These are phyloP conservation scores for Lepidopterella palustris DNA, from an alignment of 495 filamentous ascomycete species.

Conservation along the genomic window DNA sequence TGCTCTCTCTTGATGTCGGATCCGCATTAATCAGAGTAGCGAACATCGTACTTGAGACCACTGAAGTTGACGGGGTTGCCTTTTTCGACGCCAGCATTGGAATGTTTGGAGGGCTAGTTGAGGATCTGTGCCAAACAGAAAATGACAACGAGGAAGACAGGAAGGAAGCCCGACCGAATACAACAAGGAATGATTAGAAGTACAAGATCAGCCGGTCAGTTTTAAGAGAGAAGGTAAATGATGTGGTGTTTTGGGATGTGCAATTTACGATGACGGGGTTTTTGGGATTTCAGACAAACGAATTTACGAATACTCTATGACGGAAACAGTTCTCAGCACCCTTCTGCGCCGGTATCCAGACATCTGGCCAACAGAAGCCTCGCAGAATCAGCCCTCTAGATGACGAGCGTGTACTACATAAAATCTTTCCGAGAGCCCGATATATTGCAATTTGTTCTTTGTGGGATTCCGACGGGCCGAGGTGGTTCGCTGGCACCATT, in stretches of 20 bases:
- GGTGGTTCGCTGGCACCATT: constrained; percentile 65
- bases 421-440: constrained; percentile 46
- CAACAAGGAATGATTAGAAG: background rate
- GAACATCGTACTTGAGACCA: constrained; percentile 19
- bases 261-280: constrained; percentile 40
- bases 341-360: constrained; percentile 55
- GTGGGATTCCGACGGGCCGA: constrained; percentile 61
- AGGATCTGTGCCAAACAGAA: constrained; percentile 7
- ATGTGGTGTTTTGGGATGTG: constrained; percentile 20
- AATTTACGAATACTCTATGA: constrained; percentile 23
- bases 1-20: no score
- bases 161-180: background rate
- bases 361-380: background rate
- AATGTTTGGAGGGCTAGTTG: constrained; percentile 23
- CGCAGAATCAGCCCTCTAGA: constrained; percentile 10
- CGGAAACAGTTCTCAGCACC: constrained; percentile 43
- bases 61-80: constrained; percentile 22
- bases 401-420: constrained; percentile 28
- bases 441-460: constrained; percentile 55
- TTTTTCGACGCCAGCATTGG: constrained; percentile 26
- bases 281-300: background rate
- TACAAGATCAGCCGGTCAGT: constrained; percentile 1
- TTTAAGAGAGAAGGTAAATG: constrained; percentile 11
- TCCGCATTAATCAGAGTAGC: no score
- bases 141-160: background rate